These are phyloP conservation scores for Colletotrichum chrysophilum DNA, from an alignment of 2,329 filamentous ascomycete genomes.

Conservation along the genomic window DNA sequence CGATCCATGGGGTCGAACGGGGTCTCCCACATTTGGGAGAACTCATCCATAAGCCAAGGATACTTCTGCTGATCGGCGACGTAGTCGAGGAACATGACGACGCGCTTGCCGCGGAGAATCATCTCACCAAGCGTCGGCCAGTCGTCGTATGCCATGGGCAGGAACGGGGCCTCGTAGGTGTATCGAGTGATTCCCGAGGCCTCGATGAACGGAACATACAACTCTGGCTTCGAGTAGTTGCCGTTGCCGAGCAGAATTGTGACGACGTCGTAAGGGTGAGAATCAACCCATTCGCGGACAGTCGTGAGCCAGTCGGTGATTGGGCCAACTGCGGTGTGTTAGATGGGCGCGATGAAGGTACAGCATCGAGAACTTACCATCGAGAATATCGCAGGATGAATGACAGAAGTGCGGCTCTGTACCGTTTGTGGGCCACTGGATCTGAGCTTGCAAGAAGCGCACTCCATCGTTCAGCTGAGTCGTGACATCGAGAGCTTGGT, in stretches of 20 bases:
- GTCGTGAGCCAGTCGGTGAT: slow-evolving; percentile 74
- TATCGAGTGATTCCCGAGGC: slow-evolving; percentile 74
- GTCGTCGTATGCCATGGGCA: slow-evolving; percentile 73
- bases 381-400: slow-evolving; percentile 79
- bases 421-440: slow-evolving; percentile 59
- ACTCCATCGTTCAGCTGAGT: slow-evolving; percentile 80
- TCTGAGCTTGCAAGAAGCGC: slow-evolving; percentile 67
- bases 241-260: slow-evolving; percentile 87
- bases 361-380: slow-evolving; percentile 38
- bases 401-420: slow-evolving; percentile 79
- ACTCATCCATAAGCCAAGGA: slow-evolving; percentile 88
- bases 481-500: slow-evolving; percentile 72
- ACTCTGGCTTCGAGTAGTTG: slow-evolving; percentile 68
- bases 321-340: slow-evolving; percentile 61
- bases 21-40: slow-evolving; percentile 89
- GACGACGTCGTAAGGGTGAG: slow-evolving; percentile 85
- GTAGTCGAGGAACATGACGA: slow-evolving; percentile 86
- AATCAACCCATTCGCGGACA: slow-evolving; percentile 75
- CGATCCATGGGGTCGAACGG: slow-evolving; percentile 74
- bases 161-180: slow-evolving; percentile 73
- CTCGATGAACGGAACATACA: slow-evolving; percentile 74
- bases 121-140: slow-evolving; percentile 86
- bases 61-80: slow-evolving; percentile 77
- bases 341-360: not conserved
- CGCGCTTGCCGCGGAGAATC: slow-evolving; percentile 73